Base-by-base conservation (phyloP, 1,284 basidiomycete genomes). In the Austroboletus novae-zelandiae region DNA sequence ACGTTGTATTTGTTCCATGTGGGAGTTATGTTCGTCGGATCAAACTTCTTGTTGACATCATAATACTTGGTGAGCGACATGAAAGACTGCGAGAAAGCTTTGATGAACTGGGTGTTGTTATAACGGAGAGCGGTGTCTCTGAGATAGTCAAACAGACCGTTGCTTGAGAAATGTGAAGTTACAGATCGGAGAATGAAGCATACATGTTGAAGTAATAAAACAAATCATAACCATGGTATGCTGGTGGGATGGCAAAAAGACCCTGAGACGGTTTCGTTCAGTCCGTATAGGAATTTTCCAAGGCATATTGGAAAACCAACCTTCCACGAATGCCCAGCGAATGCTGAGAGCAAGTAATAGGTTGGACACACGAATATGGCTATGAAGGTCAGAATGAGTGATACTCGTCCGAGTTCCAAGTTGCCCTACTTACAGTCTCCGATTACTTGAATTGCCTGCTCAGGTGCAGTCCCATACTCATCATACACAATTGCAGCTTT, bases 11-110 rank as follows among this genome's bases (percentile, higher is more conserved):
- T 11, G 9, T 48, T 10, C 65, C 65, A 67, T 1, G 40, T 0
- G 0, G 65, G 65, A 2, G 59, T 67, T 42, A 68, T 56, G 31
- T 66, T 54, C 1, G 36, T 45, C 4, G 51, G 43, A 34, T 60
- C 43, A 4, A 58, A 53, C 17, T 64, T 61, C 3, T 2, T 20
- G 45, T 68, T 59, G 23, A 63, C 57, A 41, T 64, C 49, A 18
- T 52, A 41, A 9, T 45, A 57, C n/a, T 49, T 55, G 4, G 48
- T 55, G 10, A 68, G 23, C 3, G 56, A 55, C 30, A 64, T 47
- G 52, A 67, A 68, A 2, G 59, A 51, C 11, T 63, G 42, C 7
- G 52, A 45, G 25, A 69, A 69, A 1, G 67, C 65, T 0, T 50
- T 48, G 23, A 54, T 48, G 52, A 67, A 66, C 40, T 53, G 32